Base-by-base conservation (phyloP, 768 basidiomycete species). In the Boletus rubescentipes region DNA sequence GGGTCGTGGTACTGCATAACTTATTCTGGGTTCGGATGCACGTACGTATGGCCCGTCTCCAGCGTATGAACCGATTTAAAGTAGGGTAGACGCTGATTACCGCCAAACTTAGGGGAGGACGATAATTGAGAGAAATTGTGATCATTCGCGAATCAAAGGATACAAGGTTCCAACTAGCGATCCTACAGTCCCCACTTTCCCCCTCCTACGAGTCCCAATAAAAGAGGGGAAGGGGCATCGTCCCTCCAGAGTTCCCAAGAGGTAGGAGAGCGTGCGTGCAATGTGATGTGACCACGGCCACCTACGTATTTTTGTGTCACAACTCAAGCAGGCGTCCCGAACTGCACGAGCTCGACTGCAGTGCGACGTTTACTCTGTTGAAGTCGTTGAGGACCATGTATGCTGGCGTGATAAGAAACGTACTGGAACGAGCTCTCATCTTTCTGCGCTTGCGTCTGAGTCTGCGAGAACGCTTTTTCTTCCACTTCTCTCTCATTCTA, bases 401-500 rank as follows among this genome's bases (percentile, higher is more conserved):
- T 21, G 16, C 12, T 21, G 31, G 2, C 44, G 49, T 26, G 41
- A 49, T 41, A 4, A 6, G 35, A 37, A 39, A 87, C 91, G 61
- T 64, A 93, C 91, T 93, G 81, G 91, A 93, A 76, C 91, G 91
- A 59, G 91, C 91, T 73, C 91, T 85, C 91, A 93, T 93, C 83
- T 93, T 93, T 88, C 91, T 87, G 81, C 91, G 89, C 70, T 93
- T 93, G 75, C 91, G 88, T 71, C 91, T 82, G 78, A 93, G 91
- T 71, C 91, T 89, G 73, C 91, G 86, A 61, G 91, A 91, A 72
- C 91, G 83, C 82, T 93, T 93, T 79, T 93, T 93, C 85, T 92
- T 92, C 91, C 91, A 93, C 86, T 93, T 93, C 76, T 92, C 91
- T 89, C 91, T 91, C 91, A 92, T 93, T 61, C 83, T 87, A 49